These are phyloP conservation scores for Kluyveromyces nonfermentans DNA, from an alignment of 805 yeast species.

Conservation along the genomic window DNA sequence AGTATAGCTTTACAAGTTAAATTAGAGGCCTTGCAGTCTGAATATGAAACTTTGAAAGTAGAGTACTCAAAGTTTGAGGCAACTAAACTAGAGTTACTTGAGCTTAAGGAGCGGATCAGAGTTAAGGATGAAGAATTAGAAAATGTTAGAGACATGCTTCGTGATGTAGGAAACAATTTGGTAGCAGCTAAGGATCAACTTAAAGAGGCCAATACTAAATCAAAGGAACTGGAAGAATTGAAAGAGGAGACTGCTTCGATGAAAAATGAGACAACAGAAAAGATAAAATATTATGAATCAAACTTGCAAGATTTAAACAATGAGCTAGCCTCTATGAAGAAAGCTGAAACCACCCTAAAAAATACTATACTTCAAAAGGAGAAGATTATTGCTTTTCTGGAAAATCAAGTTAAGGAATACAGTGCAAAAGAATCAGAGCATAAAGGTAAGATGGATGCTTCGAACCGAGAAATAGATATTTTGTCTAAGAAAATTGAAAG, in stretches of 20 bases:
- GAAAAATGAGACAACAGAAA: slow-evolving; percentile 30
- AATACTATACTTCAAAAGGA: slow-evolving; percentile 28
- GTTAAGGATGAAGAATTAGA: slow-evolving; percentile 55
- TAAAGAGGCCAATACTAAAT: slow-evolving; percentile 26
- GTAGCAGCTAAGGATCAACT: slow-evolving; percentile 58
- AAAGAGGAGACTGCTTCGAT: slow-evolving; percentile 21
- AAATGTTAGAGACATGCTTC: slow-evolving; percentile 63
- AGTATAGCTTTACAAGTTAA: background rate
- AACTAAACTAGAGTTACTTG: slow-evolving; percentile 12
- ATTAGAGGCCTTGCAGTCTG: slow-evolving; percentile 1
- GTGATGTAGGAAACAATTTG: slow-evolving; percentile 68
- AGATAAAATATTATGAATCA: slow-evolving; percentile 14
- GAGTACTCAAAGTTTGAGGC: slow-evolving; percentile 5
- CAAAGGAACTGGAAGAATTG: slow-evolving; percentile 13
- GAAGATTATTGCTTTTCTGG: slow-evolving; percentile 31
- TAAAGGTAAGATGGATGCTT: slow-evolving; percentile 21
- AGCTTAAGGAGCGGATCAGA: slow-evolving; percentile 27
- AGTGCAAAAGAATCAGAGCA: slow-evolving; percentile 19
- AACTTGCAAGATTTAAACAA: slow-evolving; percentile 8
- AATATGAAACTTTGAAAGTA: background rate
- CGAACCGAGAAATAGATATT: slow-evolving; percentile 27
- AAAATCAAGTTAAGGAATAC: slow-evolving; percentile 34
- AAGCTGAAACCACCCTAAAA: slow-evolving; percentile 13
- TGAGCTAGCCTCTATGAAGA: slow-evolving; percentile 10
- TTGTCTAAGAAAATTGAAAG: slow-evolving; percentile 23